Evolutionary conservation across 768 basidiomycete genomes (phyloP).

Genomic region (Filobasidium floriforme): DNA sequence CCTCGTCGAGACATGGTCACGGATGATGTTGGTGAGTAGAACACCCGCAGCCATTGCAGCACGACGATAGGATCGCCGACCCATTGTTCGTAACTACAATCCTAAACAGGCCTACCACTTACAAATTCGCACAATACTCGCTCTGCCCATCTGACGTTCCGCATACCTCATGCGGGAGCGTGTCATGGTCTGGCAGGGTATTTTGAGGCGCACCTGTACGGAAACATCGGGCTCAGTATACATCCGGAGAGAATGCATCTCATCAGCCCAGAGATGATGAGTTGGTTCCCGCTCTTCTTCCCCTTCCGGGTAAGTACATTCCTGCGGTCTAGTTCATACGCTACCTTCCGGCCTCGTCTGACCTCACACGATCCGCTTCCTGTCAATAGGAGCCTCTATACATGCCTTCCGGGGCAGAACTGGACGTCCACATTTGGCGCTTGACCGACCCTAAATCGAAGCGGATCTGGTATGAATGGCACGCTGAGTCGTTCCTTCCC

Average conservation of each 20-base stretch:
- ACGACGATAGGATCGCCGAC: background rate
- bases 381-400: slow-evolving; percentile 76
- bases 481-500: slow-evolving; percentile 83
- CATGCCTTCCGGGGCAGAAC: slow-evolving; percentile 80
- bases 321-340: background rate
- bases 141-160: slow-evolving; percentile 74
- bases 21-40: slow-evolving; percentile 58
- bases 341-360: background rate
- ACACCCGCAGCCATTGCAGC: background rate
- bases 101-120: slow-evolving; percentile 62
- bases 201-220: slow-evolving; percentile 89
- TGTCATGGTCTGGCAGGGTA: slow-evolving; percentile 94
- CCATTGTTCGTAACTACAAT: background rate
- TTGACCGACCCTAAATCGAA: slow-evolving; percentile 70
- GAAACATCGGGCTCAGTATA: slow-evolving; percentile 82
- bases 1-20: slow-evolving; percentile 71
- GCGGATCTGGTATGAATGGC: slow-evolving; percentile 96
- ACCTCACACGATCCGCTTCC: background rate
- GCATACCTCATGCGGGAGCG: slow-evolving; percentile 88
- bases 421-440: slow-evolving; percentile 90
- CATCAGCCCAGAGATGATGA: slow-evolving; percentile 92
- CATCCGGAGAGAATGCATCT: slow-evolving; percentile 80
- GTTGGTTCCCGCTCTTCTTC: slow-evolving; percentile 98
- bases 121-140: slow-evolving; percentile 97
- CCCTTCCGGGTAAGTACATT: slow-evolving; percentile 67